phyloP scores from a whole-genome alignment of 352 stramenopile species.

The Phytophthora ohioensis region DNA sequence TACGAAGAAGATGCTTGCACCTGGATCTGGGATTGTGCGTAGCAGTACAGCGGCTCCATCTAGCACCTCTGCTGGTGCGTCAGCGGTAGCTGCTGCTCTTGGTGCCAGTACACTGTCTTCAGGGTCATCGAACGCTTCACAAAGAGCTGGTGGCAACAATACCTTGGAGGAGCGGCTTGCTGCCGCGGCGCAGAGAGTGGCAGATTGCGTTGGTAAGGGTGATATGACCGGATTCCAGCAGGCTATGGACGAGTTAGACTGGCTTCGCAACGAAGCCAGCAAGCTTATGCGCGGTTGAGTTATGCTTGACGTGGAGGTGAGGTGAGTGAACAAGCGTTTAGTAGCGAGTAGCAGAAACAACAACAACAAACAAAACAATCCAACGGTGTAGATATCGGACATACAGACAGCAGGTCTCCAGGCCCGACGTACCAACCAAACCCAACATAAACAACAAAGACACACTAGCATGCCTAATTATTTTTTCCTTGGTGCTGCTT shows the following conservation, averaged over 20 bases:
- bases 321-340: conserved; percentile 46
- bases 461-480: conserved; percentile 31
- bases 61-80: conserved; percentile 32
- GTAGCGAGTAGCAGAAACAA: conserved; percentile 36
- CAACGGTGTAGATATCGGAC: conserved; percentile 42
- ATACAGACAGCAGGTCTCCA: conserved; percentile 39
- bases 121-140: conserved; percentile 32
- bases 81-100: conserved; percentile 24
- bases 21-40: conserved; percentile 67
- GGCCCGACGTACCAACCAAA: conserved; percentile 39
- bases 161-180: conserved; percentile 75
- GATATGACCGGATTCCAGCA: conserved; percentile 87
- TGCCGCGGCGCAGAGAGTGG: conserved; percentile 69
- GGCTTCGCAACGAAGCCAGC: conserved; percentile 80
- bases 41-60: conserved; percentile 30
- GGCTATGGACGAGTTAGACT: conserved; percentile 84
- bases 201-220: conserved; percentile 77
- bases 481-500: conserved; percentile 26
- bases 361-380: conserved; percentile 30
- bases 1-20: conserved; percentile 56
- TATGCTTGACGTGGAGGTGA: conserved; percentile 31
- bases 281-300: conserved; percentile 76
- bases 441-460: conserved; percentile 41
- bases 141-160: conserved; percentile 40
- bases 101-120: conserved; percentile 44